phyloP scores from a whole-genome alignment of 2,329 filamentous ascomycete species.

The Penicillium sp. region DNA sequence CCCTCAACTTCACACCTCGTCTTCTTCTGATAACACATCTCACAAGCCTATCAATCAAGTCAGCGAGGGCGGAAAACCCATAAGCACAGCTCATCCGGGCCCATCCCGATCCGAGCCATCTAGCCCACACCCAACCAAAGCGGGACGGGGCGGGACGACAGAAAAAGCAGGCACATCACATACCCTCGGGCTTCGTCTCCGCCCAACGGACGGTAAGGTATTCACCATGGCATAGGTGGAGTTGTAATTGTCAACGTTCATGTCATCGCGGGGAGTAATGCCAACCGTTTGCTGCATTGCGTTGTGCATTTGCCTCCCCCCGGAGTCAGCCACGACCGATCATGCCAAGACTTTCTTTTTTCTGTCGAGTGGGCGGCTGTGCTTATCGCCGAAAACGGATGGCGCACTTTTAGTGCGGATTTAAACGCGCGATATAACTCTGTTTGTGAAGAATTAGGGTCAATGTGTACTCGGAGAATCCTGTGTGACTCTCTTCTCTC shows the following conservation, averaged over 20 bases:
- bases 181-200: slow-evolving; percentile 20
- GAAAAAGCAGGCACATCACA: slow-evolving; percentile 1
- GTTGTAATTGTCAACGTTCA: slow-evolving; percentile 13
- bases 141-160: background rate
- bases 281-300: slow-evolving; percentile 21
- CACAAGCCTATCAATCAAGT: slow-evolving; percentile 67
- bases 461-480: background rate
- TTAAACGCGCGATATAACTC: background rate
- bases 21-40: slow-evolving; percentile 85
- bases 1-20: slow-evolving; percentile 94
- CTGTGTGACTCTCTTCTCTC: no score
- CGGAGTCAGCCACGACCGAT: slow-evolving; percentile 15
- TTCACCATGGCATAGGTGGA: slow-evolving; percentile 15
- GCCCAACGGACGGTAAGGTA: background rate
- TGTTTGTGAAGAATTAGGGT: background rate
- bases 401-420: background rate
- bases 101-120: background rate
- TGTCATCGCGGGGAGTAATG: slow-evolving; percentile 19
- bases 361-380: background rate
- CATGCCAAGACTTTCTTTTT: slow-evolving; percentile 27
- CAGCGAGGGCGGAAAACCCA: background rate
- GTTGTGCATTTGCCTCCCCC: slow-evolving; percentile 23
- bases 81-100: background rate
- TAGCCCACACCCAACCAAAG: background rate
- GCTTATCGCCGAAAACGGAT: background rate